Percentiles rank a stretch among this genome's conserved stretches.
phyloP scores from a whole-genome alignment of 2,329 filamentous ascomycete genomes.

The Dactylellina sp. region DNA sequence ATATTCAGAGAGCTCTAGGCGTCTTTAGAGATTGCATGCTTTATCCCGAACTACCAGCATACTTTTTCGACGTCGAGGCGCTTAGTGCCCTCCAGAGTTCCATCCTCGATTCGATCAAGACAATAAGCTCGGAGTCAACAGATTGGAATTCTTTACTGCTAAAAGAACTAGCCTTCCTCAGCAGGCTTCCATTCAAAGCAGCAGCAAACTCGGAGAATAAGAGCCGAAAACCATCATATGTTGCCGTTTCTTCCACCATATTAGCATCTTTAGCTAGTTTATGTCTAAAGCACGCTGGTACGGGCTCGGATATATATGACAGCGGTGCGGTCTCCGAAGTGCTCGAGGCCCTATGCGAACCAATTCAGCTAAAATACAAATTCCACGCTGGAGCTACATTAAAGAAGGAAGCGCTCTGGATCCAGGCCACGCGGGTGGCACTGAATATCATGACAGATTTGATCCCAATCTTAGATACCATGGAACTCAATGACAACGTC shows the following conservation, averaged over 20 bases:
- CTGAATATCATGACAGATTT: slow-evolving; percentile 76
- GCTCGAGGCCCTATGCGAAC: slow-evolving; percentile 74
- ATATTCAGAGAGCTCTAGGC: slow-evolving; percentile 75
- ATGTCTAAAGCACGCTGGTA: slow-evolving; percentile 69
- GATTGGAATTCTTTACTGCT: slow-evolving; percentile 77
- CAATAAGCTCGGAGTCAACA: slow-evolving; percentile 74
- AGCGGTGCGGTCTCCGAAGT: slow-evolving; percentile 75
- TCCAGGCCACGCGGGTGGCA: slow-evolving; percentile 77
- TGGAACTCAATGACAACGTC: slow-evolving; percentile 65
- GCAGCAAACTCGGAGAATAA: slow-evolving; percentile 59
- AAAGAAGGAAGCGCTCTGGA: slow-evolving; percentile 73
- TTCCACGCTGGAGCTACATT: slow-evolving; percentile 75
- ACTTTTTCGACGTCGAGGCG: slow-evolving; percentile 78
- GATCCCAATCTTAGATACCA: slow-evolving; percentile 71
- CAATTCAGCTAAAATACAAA: slow-evolving; percentile 82
- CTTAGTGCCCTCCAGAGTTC: slow-evolving; percentile 78
- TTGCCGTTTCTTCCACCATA: slow-evolving; percentile 86
- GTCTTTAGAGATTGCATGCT: slow-evolving; percentile 79
- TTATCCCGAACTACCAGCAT: slow-evolving; percentile 75
- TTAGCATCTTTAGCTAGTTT: slow-evolving; percentile 77
- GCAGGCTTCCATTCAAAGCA: slow-evolving; percentile 74
- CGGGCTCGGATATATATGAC: slow-evolving; percentile 75
- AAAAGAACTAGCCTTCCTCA: slow-evolving; percentile 76
- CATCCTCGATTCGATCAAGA: slow-evolving; percentile 75
- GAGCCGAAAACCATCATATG: slow-evolving; percentile 77